Conservation (phyloP, 2,329 filamentous ascomycete species). For the Aspergillus hiratsukae region DNA sequence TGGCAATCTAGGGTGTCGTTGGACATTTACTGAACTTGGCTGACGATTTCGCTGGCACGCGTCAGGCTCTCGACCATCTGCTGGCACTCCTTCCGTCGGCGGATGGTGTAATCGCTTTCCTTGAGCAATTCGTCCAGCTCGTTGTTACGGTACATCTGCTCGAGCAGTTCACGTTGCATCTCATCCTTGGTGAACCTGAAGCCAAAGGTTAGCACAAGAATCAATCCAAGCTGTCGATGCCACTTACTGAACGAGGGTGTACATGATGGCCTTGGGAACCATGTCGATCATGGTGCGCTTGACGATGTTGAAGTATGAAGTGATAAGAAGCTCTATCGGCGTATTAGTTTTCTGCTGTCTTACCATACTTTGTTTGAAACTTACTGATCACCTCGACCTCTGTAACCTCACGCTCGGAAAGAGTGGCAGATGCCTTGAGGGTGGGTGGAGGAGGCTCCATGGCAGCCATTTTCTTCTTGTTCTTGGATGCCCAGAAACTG, state of each 20-base stretch:
- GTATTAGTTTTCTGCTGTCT: slow-evolving; percentile 11
- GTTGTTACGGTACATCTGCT: slow-evolving; percentile 92
- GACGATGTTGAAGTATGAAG: slow-evolving; percentile 97
- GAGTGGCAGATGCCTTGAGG: slow-evolving; percentile 87
- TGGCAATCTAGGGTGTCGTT: not conserved
- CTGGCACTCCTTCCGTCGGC: slow-evolving; percentile 94
- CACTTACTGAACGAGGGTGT: slow-evolving; percentile 88
- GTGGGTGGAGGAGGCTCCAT: slow-evolving; percentile 94
- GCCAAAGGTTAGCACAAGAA: slow-evolving; percentile 8
- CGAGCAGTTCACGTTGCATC: slow-evolving; percentile 94
- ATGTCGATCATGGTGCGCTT: slow-evolving; percentile 99
- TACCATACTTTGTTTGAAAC: slow-evolving; percentile 31
- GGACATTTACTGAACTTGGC: slow-evolving; percentile 56
- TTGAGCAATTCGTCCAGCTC: slow-evolving; percentile 92
- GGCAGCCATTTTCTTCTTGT: slow-evolving; percentile 99
- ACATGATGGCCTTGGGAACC: slow-evolving; percentile 99
- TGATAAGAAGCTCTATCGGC: slow-evolving; percentile 77
- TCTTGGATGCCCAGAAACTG: slow-evolving; percentile 97
- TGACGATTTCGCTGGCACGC: slow-evolving; percentile 93
- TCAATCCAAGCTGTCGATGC: not conserved
- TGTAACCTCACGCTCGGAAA: slow-evolving; percentile 89
- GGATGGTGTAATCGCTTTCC: slow-evolving; percentile 95
- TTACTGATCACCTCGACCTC: slow-evolving; percentile 98
- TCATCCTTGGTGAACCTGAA: slow-evolving; percentile 87
- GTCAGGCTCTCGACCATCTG: slow-evolving; percentile 96